Base-by-base conservation (phyloP, 257 asterid species). In the Orobanche coerulescens region DNA sequence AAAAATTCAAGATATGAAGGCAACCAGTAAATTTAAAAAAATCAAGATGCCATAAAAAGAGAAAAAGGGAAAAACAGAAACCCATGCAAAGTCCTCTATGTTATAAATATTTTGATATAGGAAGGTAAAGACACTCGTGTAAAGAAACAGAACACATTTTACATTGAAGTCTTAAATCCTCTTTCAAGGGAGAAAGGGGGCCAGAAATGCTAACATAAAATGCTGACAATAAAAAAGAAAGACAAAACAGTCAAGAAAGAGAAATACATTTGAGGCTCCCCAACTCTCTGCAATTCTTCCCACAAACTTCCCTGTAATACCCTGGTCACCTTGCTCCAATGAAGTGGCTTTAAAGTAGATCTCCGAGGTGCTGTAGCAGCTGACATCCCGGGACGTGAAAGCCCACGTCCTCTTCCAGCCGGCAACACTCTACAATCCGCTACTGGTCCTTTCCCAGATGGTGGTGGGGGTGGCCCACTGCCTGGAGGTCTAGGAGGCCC, bases 281-380 rank as follows among this genome's bases (percentile, higher is more conserved):
- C 97, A 14, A 70, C 74, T 72, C 86, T 87, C 81, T 89, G 96
- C 74, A 93, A 75, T 79, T 93, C 99, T 59, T 87, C 99, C 99
- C 99, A 93, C 76, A 93, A 79, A 83, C 99, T 93, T 72, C 99
- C 99, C 75, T 93, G 96, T 63, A 93, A 22, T 76, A 86, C 95
- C 76, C 96, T 83, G 14, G 99, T 84, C 71, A 93, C 95, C 81
- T 93, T 93, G 79, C 96, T 93, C 99, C 99, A 90, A 47, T 93
- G 97, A 73, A 93, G 81, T 44, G 99, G 99, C 77, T 93, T 93
- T 72, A 93, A 68, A 48, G 79, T 90, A 56, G 99, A 90, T 77
- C 83, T 85, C 42, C 82, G 82, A 62, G 88, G 78, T 44, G 81
- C 90, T 43, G 72, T 63, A 23, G 84, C 71, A 63, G 69, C 57